These are phyloP conservation scores for Coniella vitis DNA, from an alignment of 2,329 filamentous ascomycete genomes.

Conservation along the genomic window DNA sequence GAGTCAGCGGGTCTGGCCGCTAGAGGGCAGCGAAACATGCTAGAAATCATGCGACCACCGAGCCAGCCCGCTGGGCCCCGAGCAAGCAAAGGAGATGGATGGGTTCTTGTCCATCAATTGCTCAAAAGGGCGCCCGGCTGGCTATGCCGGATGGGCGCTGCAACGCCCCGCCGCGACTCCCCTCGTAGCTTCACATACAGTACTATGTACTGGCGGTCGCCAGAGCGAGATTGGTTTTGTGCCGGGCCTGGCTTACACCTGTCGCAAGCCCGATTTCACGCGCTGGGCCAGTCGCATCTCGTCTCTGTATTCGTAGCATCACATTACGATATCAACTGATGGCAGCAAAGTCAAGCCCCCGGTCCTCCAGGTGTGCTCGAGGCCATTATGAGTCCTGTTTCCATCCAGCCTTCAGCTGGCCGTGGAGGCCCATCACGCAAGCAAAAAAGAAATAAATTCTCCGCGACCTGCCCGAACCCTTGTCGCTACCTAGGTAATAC, in stretches of 20 bases:
- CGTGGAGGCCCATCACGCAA: neutral
- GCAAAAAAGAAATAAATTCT: constrained; percentile 5
- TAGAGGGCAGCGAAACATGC: constrained; percentile 6
- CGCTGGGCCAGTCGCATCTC: neutral
- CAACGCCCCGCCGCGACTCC: neutral
- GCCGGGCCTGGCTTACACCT: neutral
- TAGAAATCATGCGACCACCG: constrained; percentile 13
- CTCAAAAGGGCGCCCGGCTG: neutral
- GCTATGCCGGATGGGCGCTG: neutral
- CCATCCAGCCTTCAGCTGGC: neutral
- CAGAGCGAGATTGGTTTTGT: too few species aligned
- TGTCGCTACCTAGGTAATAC: too few species aligned
- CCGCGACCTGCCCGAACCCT: neutral
- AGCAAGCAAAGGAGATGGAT: constrained; percentile 1
- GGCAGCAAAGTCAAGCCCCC: too few species aligned
- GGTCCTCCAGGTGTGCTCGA: too few species aligned
- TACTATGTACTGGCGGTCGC: neutral
- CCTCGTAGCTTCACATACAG: neutral
- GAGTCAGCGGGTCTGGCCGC: constrained; percentile 4
- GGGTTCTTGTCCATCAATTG: constrained; percentile 5
- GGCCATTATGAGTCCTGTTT: neutral
- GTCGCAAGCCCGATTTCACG: neutral
- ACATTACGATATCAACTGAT: too few species aligned
- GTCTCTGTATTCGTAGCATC: too few species aligned
- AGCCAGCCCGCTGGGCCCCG: neutral